A percentile compares a stretch with the other conserved stretches of the same genome.
Conservation (phyloP, 345 rosid genomes). For the Nasturtium officinale region DNA sequence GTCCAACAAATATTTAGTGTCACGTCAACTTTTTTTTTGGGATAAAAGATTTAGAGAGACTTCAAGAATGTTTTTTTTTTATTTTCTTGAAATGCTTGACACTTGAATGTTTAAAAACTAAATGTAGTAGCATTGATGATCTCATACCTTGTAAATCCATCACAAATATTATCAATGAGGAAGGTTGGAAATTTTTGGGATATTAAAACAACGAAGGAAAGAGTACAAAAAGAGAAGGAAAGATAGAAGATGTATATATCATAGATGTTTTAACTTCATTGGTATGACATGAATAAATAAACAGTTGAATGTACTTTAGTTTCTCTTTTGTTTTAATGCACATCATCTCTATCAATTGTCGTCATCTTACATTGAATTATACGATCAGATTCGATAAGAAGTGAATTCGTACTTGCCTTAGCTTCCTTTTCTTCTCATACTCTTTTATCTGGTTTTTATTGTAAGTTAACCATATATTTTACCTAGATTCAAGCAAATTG, state of each 20-base stretch:
- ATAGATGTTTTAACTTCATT: conserved; percentile 9
- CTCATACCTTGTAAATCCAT: conserved; percentile 26
- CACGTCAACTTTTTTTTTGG: background rate
- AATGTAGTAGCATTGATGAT: conserved; percentile 12
- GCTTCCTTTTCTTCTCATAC: conserved; percentile 5
- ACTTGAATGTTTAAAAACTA: background rate
- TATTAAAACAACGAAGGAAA: conserved; percentile 4
- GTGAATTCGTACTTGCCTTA: conserved; percentile 27
- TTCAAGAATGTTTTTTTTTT: conserved; percentile 27
- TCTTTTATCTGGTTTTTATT: conserved; percentile 9
- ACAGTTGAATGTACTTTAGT: conserved; percentile 42
- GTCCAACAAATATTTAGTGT: background rate
- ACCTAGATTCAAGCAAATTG: background rate
- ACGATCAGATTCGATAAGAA: conserved; percentile 27
- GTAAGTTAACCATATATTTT: background rate
- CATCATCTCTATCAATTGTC: conserved; percentile 28
- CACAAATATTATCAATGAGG: conserved; percentile 21
- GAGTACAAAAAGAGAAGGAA: conserved; percentile 25
- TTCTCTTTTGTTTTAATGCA: conserved; percentile 30
- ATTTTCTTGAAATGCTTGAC: conserved; percentile 18
- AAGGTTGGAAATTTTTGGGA: background rate
- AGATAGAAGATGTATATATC: background rate
- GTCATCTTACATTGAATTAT: conserved; percentile 34
- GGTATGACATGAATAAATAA: conserved; percentile 31
- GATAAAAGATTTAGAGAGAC: conserved; percentile 7